Conservation (phyloP, 352 stramenopile genomes). For the Globisporangium iwayamae region DNA sequence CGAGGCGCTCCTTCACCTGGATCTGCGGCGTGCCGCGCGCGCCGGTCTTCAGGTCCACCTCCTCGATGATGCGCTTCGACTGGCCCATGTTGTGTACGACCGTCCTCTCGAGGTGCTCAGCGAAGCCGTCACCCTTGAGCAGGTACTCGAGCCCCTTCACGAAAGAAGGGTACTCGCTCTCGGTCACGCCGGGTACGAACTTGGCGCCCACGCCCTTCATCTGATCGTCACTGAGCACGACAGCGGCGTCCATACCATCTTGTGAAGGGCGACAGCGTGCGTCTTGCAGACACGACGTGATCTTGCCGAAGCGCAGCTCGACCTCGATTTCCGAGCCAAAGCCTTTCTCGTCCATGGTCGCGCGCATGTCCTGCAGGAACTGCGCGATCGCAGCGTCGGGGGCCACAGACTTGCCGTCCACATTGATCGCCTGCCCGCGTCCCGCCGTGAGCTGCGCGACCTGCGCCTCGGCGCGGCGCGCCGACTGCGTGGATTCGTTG, state of each 20-base stretch:
- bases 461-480: constrained; percentile 70
- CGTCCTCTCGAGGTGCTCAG: constrained; percentile 75
- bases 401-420: constrained; percentile 61
- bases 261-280: constrained; percentile 68
- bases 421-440: constrained; percentile 62
- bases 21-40: constrained; percentile 41
- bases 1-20: constrained; percentile 80
- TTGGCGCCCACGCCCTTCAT: constrained; percentile 80
- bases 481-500: constrained; percentile 71
- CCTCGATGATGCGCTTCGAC: constrained; percentile 75
- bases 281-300: constrained; percentile 74
- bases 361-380: constrained; percentile 80
- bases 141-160: constrained; percentile 60
- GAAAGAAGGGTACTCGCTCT: constrained; percentile 71
- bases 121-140: constrained; percentile 65
- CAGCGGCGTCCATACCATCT: constrained; percentile 65
- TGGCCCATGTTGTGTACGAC: constrained; percentile 76
- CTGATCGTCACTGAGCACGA: constrained; percentile 65
- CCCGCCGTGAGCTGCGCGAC: constrained; percentile 69
- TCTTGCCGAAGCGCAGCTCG: constrained; percentile 78
- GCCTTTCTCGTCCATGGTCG: constrained; percentile 70
- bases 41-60: constrained; percentile 61
- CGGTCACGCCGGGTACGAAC: constrained; percentile 71
- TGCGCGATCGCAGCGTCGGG: constrained; percentile 76
- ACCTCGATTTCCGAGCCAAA: constrained; percentile 79